Evolutionary conservation across 2,329 filamentous ascomycete genomes (phyloP).

Genomic region (Phaeoacremonium minimum): DNA sequence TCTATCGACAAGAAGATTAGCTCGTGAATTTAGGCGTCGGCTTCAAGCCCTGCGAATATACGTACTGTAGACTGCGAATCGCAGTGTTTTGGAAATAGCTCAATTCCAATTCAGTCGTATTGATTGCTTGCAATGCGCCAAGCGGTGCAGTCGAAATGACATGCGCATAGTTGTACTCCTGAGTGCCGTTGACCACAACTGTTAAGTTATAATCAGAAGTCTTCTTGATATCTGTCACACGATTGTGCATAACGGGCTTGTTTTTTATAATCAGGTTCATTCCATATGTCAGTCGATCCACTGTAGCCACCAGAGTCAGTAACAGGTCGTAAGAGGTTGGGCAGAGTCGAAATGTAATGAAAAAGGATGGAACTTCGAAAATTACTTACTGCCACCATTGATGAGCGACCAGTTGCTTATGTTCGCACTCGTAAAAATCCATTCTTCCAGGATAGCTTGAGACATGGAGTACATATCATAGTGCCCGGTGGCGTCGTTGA

Average conservation of each 20-base stretch:
- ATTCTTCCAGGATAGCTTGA: conserved; percentile 15
- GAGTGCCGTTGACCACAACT: conserved; percentile 13
- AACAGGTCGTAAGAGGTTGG: too few species aligned
- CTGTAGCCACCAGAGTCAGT: too few species aligned
- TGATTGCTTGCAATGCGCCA: conserved; percentile 17
- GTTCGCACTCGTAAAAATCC: conserved; percentile 16
- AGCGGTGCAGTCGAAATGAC: conserved; percentile 19
- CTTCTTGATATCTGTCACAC: conserved; percentile 15
- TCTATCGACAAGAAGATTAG: background rate
- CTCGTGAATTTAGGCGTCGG: background rate
- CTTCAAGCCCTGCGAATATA: background rate
- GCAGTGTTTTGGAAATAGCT: conserved; percentile 21
- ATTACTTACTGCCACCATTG: conserved; percentile 25
- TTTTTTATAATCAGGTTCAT: conserved; percentile 18
- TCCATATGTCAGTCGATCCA: conserved; percentile 16
- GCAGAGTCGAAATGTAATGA: too few species aligned
- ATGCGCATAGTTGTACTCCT: conserved; percentile 12
- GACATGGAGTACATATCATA: conserved; percentile 16
- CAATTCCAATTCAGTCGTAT: conserved; percentile 18
- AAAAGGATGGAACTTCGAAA: too few species aligned
- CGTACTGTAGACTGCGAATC: conserved; percentile 20
- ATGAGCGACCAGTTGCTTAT: conserved; percentile 21
- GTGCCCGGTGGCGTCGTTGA: conserved; percentile 16
- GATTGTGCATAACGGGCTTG: conserved; percentile 12
- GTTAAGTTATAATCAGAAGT: conserved; percentile 10